A percentile compares a stretch with the other conserved stretches of the same genome.
Evolutionary conservation across 2,329 filamentous ascomycete genomes (phyloP).

Genomic region (Cercospora zeae-maydis): DNA sequence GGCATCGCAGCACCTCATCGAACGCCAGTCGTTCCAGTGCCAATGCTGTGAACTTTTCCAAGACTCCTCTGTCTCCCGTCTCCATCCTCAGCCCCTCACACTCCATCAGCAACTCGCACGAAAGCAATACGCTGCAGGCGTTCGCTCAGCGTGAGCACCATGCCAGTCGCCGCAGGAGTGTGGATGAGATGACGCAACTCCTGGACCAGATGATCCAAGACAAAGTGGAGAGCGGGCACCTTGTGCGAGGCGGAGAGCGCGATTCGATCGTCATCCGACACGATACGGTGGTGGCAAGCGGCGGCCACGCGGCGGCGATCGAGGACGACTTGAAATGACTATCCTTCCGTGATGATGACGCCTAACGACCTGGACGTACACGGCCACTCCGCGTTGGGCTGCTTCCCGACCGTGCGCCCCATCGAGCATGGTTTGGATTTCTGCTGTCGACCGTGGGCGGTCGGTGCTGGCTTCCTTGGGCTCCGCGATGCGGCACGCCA

Average conservation of each 20-base stretch:
- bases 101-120: slow-evolving; percentile 21
- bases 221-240: slow-evolving; percentile 70
- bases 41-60: slow-evolving; percentile 29
- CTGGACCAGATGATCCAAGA: slow-evolving; percentile 96
- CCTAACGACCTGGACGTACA: slow-evolving; percentile 16
- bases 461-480: neutral
- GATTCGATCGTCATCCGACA: slow-evolving; percentile 58
- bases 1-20: slow-evolving; percentile 31
- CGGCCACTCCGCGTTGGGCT: slow-evolving; percentile 12
- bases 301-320: slow-evolving; percentile 5
- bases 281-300: slow-evolving; percentile 19
- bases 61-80: slow-evolving; percentile 32
- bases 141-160: slow-evolving; percentile 4
- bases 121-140: slow-evolving; percentile 13
- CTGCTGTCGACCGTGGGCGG: neutral
- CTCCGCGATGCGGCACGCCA: neutral
- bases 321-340: slow-evolving; percentile 8
- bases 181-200: slow-evolving; percentile 90
- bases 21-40: slow-evolving; percentile 27
- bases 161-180: slow-evolving; percentile 52
- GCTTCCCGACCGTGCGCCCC: neutral
- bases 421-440: neutral
- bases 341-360: slow-evolving; percentile 9
- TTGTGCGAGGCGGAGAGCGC: slow-evolving; percentile 59
- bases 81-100: slow-evolving; percentile 27